Evolutionary conservation across 768 basidiomycete genomes (phyloP).

Genomic region (Tylopilus vinaceipallidus): DNA sequence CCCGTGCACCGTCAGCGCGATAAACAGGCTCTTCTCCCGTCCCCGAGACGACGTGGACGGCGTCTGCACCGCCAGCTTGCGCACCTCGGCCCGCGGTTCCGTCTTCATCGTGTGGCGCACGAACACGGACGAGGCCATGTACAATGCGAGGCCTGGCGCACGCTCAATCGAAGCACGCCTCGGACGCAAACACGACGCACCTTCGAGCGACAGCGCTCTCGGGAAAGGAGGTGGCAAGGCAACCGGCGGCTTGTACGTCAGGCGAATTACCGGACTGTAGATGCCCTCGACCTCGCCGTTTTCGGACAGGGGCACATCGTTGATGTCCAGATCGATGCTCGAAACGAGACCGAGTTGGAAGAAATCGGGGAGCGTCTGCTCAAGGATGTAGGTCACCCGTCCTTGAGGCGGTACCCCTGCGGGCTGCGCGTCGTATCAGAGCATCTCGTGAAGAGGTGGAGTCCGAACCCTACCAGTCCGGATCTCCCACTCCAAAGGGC

Average conservation of each 20-base stretch:
- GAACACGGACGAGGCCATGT: slow-evolving; percentile 67
- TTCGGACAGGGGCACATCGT: slow-evolving; percentile 25
- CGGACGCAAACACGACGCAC: slow-evolving; percentile 34
- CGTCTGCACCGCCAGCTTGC: slow-evolving; percentile 41
- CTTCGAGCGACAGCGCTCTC: slow-evolving; percentile 66
- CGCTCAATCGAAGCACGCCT: neutral
- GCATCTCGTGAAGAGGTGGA: slow-evolving; percentile 12
- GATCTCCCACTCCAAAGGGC: slow-evolving; percentile 65
- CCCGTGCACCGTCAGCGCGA: slow-evolving; percentile 57
- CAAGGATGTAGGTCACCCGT: slow-evolving; percentile 65
- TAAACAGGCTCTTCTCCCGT: slow-evolving; percentile 57
- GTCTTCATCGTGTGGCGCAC: slow-evolving; percentile 75
- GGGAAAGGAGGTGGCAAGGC: slow-evolving; percentile 69
- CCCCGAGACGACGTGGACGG: slow-evolving; percentile 1
- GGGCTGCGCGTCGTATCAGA: slow-evolving; percentile 37
- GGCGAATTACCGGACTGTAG: slow-evolving; percentile 61
- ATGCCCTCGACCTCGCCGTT: slow-evolving; percentile 40
- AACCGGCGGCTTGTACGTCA: slow-evolving; percentile 68
- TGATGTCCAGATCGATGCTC: slow-evolving; percentile 43
- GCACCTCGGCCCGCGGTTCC: slow-evolving; percentile 56
- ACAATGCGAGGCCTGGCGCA: slow-evolving; percentile 61
- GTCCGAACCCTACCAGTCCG: slow-evolving; percentile 54
- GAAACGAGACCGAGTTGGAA: slow-evolving; percentile 66
- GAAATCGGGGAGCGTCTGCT: slow-evolving; percentile 69
- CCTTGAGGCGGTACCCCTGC: too few relatives aligned